phyloP scores from a whole-genome alignment of 306 rosid species.

The Datisca glomerata region DNA sequence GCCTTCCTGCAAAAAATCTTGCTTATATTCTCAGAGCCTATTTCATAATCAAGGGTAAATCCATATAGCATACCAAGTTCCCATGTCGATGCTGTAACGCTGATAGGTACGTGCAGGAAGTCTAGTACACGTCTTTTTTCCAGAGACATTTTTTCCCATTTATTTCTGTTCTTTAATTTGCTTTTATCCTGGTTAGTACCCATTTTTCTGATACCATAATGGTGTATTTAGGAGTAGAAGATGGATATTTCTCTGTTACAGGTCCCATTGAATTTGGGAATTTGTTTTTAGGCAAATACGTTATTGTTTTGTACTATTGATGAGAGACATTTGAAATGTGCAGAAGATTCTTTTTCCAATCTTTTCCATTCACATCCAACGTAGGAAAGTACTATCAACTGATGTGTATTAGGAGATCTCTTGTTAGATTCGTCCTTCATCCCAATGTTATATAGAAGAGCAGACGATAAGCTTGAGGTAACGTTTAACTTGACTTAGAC shows the following conservation, averaged over 20 bases:
- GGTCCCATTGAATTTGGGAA: conserved; percentile 53
- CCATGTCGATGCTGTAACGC: conserved; percentile 30
- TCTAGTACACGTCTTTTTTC: conserved; percentile 37
- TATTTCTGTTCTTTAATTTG: conserved; percentile 8
- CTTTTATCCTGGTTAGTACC: conserved; percentile 19
- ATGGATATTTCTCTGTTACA: conserved; percentile 63
- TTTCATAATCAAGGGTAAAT: conserved; percentile 44
- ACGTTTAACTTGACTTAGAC: too few relatives aligned
- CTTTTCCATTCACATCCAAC: not conserved
- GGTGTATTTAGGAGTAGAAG: conserved; percentile 57
- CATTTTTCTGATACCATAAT: conserved; percentile 45
- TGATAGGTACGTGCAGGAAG: conserved; percentile 42
- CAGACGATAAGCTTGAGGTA: too few relatives aligned
- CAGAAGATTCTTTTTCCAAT: conserved; percentile 45
- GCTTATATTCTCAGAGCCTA: conserved; percentile 35
- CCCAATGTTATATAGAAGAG: too few relatives aligned
- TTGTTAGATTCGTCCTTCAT: too few relatives aligned
- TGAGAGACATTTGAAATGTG: conserved; percentile 63
- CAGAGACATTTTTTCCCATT: conserved; percentile 24
- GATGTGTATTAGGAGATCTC: too few relatives aligned
- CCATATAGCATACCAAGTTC: conserved; percentile 26
- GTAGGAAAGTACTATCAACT: too few relatives aligned
- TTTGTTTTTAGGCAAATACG: conserved; percentile 45
- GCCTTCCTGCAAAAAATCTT: conserved; percentile 29
- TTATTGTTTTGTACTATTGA: conserved; percentile 63